Conservation (phyloP, 352 stramenopile genomes). For the Thalassiosira mediterranea region DNA sequence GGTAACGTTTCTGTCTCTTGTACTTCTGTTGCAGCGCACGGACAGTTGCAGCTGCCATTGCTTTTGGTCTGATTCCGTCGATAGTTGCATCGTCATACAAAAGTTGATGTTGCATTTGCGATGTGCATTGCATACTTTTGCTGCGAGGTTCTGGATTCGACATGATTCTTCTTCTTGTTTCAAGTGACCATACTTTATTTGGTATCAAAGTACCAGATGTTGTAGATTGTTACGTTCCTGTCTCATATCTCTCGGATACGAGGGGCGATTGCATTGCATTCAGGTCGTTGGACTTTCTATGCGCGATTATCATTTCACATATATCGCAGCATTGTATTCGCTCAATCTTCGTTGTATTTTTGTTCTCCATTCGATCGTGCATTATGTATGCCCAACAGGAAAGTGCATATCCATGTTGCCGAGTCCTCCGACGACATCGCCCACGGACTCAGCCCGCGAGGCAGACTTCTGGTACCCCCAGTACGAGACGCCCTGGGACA, state of each 20-base stretch:
- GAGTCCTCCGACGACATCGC: not conserved
- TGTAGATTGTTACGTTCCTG: not conserved
- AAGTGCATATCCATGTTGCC: not conserved
- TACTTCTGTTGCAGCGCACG: not conserved
- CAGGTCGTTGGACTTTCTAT: no score
- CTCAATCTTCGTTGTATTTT: no score
- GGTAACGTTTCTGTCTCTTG: not conserved
- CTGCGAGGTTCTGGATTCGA: no score
- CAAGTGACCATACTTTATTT: no score
- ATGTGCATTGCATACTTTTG: not conserved
- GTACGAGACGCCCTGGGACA: slow-evolving; percentile 2
- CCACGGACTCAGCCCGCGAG: not conserved
- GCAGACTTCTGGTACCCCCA: not conserved
- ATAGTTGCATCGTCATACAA: not conserved
- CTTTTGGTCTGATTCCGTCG: not conserved
- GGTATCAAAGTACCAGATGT: not conserved
- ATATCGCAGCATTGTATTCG: no score
- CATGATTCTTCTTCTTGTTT: no score
- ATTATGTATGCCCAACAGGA: not conserved
- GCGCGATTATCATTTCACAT: no score
- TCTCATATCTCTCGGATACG: not conserved
- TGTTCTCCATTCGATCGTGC: no score
- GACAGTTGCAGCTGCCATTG: no score
- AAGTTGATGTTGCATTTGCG: not conserved
- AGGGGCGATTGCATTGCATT: not conserved